A percentile compares a stretch with the other conserved stretches of the same genome.
These are phyloP conservation scores for Fusarium pilosicola DNA, from an alignment of 2,329 filamentous ascomycete genomes.

Conservation along the genomic window DNA sequence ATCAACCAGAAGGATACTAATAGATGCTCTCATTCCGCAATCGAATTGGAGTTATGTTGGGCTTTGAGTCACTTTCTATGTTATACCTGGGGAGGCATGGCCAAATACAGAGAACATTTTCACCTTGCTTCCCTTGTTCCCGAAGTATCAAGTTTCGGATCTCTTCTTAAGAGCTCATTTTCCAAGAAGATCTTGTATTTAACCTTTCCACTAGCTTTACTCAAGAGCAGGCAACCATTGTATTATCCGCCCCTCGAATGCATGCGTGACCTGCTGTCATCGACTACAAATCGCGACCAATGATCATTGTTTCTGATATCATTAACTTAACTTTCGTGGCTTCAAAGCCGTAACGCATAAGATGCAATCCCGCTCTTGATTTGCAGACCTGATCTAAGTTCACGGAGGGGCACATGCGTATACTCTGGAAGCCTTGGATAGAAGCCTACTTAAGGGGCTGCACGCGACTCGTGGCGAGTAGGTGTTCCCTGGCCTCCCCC, in stretches of 20 bases:
- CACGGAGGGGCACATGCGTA: no score
- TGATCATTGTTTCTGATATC: no score
- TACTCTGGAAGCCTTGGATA: neutral
- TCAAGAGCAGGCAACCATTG: neutral
- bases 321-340: neutral
- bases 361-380: no score
- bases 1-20: accelerated
- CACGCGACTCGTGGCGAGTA: neutral
- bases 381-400: neutral
- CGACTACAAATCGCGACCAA: no score
- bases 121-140: neutral
- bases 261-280: no score
- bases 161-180: accelerated
- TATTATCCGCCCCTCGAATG: neutral
- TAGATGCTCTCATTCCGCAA: accelerated
- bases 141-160: no score
- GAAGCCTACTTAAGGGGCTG: neutral
- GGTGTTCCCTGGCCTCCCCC: accelerated
- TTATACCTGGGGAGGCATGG: accelerated
- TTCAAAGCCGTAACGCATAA: neutral
- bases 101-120: neutral
- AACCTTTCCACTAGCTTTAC: accelerated
- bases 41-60: no score
- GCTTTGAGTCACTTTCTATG: no score
- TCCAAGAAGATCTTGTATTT: no score